phyloP scores from a whole-genome alignment of 1,284 basidiomycete species.

The Sphaerobolus stellatus region DNA sequence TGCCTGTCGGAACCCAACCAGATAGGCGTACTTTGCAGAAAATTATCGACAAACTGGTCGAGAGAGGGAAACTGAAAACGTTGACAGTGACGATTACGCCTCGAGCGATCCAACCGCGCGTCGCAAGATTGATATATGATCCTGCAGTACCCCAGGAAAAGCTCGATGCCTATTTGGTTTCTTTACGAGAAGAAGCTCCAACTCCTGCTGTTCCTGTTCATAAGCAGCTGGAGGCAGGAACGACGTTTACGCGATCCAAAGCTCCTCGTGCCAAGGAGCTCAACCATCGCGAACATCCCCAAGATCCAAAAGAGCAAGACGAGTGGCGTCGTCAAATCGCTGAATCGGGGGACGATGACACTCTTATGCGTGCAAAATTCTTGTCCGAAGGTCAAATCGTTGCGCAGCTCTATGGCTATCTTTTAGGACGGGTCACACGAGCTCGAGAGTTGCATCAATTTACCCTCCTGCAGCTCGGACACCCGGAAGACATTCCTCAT shows the following conservation, averaged over 20 bases:
- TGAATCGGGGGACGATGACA: constrained; percentile 38
- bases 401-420: constrained; percentile 67
- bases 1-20: constrained; percentile 60
- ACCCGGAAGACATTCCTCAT: constrained; percentile 33
- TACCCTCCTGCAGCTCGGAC: constrained; percentile 49
- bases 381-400: constrained; percentile 63
- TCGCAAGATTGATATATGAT: constrained; percentile 60
- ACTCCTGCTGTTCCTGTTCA: not conserved
- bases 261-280: not conserved
- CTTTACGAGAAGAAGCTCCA: constrained; percentile 9
- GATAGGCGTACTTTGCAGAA: constrained; percentile 70
- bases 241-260: constrained; percentile 5
- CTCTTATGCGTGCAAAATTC: constrained; percentile 56
- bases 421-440: constrained; percentile 61
- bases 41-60: constrained; percentile 61
- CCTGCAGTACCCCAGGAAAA: constrained; percentile 50
- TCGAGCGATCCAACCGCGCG: constrained; percentile 51
- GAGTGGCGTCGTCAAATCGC: not conserved
- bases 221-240: constrained; percentile 2
- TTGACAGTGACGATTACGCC: constrained; percentile 58
- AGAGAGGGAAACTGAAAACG: constrained; percentile 60
- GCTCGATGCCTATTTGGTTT: constrained; percentile 34
- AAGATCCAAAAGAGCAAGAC: not conserved
- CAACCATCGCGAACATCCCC: not conserved
- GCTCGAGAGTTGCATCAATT: constrained; percentile 63